These are phyloP conservation scores for Lactarius vividus DNA, from an alignment of 768 basidiomycete genomes.

Conservation along the genomic window DNA sequence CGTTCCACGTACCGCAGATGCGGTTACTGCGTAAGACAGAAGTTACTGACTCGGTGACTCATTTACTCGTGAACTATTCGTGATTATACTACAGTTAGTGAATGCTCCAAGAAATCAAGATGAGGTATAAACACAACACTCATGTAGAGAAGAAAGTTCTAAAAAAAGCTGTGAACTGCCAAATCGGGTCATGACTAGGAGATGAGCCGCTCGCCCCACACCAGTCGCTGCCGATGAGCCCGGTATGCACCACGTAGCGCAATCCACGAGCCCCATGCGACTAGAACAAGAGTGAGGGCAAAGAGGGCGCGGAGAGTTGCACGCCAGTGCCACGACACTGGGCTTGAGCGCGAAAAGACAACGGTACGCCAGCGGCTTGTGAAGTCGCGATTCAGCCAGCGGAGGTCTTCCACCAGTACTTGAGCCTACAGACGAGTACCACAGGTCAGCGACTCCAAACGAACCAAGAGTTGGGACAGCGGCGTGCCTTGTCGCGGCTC, in stretches of 20 bases:
- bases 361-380: conserved; percentile 69
- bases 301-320: conserved; percentile 48
- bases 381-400: conserved; percentile 80
- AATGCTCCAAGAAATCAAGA: conserved; percentile 7
- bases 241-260: conserved; percentile 65
- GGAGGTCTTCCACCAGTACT: conserved; percentile 58
- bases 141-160: not conserved
- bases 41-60: not conserved
- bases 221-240: conserved; percentile 71
- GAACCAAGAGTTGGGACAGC: not conserved
- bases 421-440: conserved; percentile 49
- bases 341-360: conserved; percentile 70
- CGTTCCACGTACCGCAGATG: too few relatives aligned
- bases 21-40: not conserved
- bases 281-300: conserved; percentile 49
- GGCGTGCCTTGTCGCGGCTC: conserved; percentile 59
- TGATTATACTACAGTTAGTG: conserved; percentile 12
- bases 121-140: conserved; percentile 5
- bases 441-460: not conserved
- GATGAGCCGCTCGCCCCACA: conserved; percentile 81
- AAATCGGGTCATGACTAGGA: conserved; percentile 38
- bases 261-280: conserved; percentile 58
- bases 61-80: not conserved
- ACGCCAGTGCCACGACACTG: conserved; percentile 73
- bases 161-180: not conserved